Evolutionary conservation across 2,329 filamentous ascomycete genomes (phyloP).

Genomic region (Gaeumannomyces tritici): DNA sequence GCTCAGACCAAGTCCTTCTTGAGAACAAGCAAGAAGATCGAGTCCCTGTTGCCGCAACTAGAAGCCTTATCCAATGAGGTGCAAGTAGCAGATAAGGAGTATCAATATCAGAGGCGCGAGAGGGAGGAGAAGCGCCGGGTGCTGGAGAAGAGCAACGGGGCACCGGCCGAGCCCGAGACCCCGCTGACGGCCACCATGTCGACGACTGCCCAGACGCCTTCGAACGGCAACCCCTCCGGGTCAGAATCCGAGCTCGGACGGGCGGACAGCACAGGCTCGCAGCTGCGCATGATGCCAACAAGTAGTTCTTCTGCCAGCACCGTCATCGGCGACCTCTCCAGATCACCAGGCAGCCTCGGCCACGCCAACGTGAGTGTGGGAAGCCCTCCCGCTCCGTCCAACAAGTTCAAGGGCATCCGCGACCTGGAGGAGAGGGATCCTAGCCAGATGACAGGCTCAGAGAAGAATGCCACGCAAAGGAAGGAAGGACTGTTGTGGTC

Average conservation of each 20-base stretch:
- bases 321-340: conserved; percentile 34
- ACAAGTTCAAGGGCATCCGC: conserved; percentile 83
- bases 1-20: conserved; percentile 79
- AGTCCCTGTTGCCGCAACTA: conserved; percentile 76
- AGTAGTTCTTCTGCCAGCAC: conserved; percentile 28
- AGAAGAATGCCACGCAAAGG: conserved; percentile 57
- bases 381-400: conserved; percentile 43
- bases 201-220: conserved; percentile 18
- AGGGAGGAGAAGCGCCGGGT: conserved; percentile 87
- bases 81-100: conserved; percentile 90
- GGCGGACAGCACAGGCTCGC: conserved; percentile 65
- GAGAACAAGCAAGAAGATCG: conserved; percentile 75
- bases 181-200: conserved; percentile 42
- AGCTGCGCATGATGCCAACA: conserved; percentile 43
- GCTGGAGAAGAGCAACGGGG: conserved; percentile 77
- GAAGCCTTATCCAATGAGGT: conserved; percentile 85
- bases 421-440: conserved; percentile 80
- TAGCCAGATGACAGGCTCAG: conserved; percentile 38
- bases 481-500: conserved; percentile 97
- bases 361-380: conserved; percentile 27
- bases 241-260: conserved; percentile 63
- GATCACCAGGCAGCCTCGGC: conserved; percentile 46
- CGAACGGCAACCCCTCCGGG: conserved; percentile 38
- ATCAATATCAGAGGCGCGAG: conserved; percentile 89
- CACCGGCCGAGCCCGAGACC: conserved; percentile 61